Conservation (phyloP, 164 flowering plant genomes). For the Stephania yunnanensis region DNA sequence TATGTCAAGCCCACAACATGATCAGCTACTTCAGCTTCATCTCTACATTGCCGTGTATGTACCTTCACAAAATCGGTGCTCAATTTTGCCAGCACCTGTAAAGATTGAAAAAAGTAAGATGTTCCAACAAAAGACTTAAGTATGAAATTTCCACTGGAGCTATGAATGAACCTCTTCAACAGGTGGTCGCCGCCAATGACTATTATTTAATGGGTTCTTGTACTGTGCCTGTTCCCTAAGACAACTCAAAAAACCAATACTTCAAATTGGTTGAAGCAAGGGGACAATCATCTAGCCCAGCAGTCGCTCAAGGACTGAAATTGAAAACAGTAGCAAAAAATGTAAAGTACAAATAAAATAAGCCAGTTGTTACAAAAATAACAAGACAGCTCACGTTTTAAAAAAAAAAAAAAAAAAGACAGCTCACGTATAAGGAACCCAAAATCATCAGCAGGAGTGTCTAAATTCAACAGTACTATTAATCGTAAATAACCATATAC, state of each 20-base stretch:
- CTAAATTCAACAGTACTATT: background rate
- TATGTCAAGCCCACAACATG: slow-evolving; percentile 84
- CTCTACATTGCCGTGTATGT: slow-evolving; percentile 78
- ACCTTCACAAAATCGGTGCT: slow-evolving; percentile 59
- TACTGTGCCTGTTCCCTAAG: slow-evolving; percentile 72
- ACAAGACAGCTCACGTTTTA: background rate
- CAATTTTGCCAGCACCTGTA: slow-evolving; percentile 66
- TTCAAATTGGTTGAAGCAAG: slow-evolving; percentile 5
- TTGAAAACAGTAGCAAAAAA: background rate
- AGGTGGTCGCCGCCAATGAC: slow-evolving; percentile 74
- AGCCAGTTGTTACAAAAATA: background rate
- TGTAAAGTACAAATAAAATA: background rate
- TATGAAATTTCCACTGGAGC: background rate
- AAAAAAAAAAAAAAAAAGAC: background rate
- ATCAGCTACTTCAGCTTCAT: slow-evolving; percentile 97
- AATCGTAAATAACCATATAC: background rate
- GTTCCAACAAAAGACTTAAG: background rate
- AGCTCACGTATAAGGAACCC: background rate
- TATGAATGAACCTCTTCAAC: slow-evolving; percentile 67
- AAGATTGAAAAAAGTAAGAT: slow-evolving; percentile 7
- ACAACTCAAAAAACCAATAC: slow-evolving; percentile 12
- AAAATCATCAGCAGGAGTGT: background rate
- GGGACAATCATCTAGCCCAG: slow-evolving; percentile 2
- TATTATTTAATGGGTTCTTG: slow-evolving; percentile 49
- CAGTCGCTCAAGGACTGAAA: background rate